phyloP scores from a whole-genome alignment of 441 rosid genomes.

The Pelargonium australe region DNA sequence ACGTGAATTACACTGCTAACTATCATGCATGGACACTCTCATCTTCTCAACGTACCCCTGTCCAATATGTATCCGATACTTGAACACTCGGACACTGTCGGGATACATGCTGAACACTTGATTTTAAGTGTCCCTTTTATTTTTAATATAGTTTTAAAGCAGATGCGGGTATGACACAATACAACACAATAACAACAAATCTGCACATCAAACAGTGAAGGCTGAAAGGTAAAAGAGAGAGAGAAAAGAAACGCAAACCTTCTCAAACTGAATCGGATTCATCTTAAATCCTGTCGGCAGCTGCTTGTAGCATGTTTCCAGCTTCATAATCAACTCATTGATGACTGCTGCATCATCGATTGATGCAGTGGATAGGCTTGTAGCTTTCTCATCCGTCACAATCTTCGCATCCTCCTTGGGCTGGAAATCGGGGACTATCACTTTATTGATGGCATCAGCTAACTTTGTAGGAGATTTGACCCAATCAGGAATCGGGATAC shows the following conservation, averaged over 20 bases:
- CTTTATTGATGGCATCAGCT: slow-evolving; percentile 58
- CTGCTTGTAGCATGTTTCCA: slow-evolving; percentile 48
- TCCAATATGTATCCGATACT: no score
- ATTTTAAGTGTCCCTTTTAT: no score
- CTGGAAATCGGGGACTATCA: slow-evolving; percentile 81
- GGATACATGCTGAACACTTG: not conserved
- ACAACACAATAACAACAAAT: not conserved
- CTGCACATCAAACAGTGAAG: not conserved
- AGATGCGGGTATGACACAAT: not conserved
- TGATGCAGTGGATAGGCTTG: slow-evolving; percentile 49
- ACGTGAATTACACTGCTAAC: no score
- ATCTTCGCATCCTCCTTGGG: slow-evolving; percentile 72
- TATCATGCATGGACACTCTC: no score
- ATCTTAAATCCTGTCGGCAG: slow-evolving; percentile 55
- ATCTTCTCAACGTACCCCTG: no score
- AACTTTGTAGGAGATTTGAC: slow-evolving; percentile 45
- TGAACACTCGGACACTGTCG: no score
- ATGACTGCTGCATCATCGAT: slow-evolving; percentile 70
- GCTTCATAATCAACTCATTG: slow-evolving; percentile 46
- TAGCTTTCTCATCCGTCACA: slow-evolving; percentile 84
- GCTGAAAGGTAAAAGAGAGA: not conserved
- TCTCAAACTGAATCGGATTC: slow-evolving; percentile 86
- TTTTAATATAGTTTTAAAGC: no score
- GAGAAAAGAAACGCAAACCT: slow-evolving; percentile 35
- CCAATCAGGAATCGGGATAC: slow-evolving; percentile 73